Evolutionary conservation across 768 basidiomycete species (phyloP), one percentile per base, ranked within the genome.

Genomic region (Megacollybia marginata): DNA sequence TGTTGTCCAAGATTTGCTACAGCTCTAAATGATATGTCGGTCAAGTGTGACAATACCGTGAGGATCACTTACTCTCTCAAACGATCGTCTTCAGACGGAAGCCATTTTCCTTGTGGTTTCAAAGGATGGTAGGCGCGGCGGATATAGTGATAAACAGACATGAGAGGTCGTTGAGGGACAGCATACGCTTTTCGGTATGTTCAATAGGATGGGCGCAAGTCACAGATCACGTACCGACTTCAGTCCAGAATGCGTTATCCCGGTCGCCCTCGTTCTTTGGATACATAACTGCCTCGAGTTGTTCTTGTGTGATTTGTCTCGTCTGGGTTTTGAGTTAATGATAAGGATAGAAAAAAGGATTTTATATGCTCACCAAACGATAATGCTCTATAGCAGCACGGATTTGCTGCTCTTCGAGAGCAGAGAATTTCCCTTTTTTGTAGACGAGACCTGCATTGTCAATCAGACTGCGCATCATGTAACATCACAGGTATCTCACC

Each of bases 381-480:
- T 82, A 89, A 9, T 67, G 63, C 49, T 84, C 80, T 33, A 92
- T 80, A 7, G 88, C 88, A 12, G 65, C 62, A 54, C 67, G 73
- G 1, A 91, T 64, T 53, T 83, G 82, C 20, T 80, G 73, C 50
- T 82, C 85, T 59, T 92, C 89, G 38, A 81, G 80, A 0, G 83
- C 78, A 20, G 88, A 89, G 58, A 92, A 92, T 60, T 88, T 91
- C 12, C 89, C 89, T 64, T 90, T 90, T 67, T 85, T 90, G 63
- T 88, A 91, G 2, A 87, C 76, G n/a, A 92, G 76, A 32, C 88
- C 88, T 91, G 50, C 6, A 2, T 28, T 28, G 23, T 28, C 23
- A 28, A 28, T 28, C 23, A 2, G 6, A 28, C 23, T 28, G 23
- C 23, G 23, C 6, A 6, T 28, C 23, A 28, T 28, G 23, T 2